Evolutionary conservation across 1,139 yeast genomes (phyloP), one percentile per base, ranked within the genome.

Genomic region (Protomyces gravidus): DNA sequence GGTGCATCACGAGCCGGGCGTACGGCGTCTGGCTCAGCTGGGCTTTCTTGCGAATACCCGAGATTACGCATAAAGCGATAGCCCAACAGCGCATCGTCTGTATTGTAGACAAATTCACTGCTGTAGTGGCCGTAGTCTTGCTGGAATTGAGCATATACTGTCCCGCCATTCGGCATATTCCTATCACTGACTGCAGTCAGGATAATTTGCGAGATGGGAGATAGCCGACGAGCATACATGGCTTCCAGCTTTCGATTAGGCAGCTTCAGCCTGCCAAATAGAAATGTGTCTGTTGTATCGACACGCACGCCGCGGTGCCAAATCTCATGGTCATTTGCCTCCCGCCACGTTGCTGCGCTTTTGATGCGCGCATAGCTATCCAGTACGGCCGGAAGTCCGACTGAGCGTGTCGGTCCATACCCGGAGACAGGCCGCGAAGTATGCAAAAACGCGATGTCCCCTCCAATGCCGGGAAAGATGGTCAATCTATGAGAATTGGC

Each of bases 241-340:
- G 96, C 96, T 70, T 92, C 98, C 5, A 94, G 73, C 3, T 88
- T 84, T 23, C 89, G 83, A 1, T 89, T 87, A 0, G 98, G 98
- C 65, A 92, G 83, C 68, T 85, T 87, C 82, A 94, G 81, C 63
- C 95, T 76, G 0, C 97, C 98, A 69, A 89, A 92, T 33, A 82
- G 69, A 17, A 85, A 69, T 0, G 78, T 72, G 45, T 68, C 70
- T 66, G 64, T 65, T 2, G 61, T 58, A 60, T 73, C 76, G 3
- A 72, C 67, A 23, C 75, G 66, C 19, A 63, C 61, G 0, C 75
- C 75, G 2, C 65, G 67, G 28, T 66, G 68, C 72, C 73, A 71
- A n/a, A 65, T 65, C 55, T 71, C 70, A 59, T 67, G 61, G 58
- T 67, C 67, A 49, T 57, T 64, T 50, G 47, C 66, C 59, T 51